Evolutionary conservation across 805 yeast genomes (phyloP).

Genomic region (Ogataea parapolymorpha): DNA sequence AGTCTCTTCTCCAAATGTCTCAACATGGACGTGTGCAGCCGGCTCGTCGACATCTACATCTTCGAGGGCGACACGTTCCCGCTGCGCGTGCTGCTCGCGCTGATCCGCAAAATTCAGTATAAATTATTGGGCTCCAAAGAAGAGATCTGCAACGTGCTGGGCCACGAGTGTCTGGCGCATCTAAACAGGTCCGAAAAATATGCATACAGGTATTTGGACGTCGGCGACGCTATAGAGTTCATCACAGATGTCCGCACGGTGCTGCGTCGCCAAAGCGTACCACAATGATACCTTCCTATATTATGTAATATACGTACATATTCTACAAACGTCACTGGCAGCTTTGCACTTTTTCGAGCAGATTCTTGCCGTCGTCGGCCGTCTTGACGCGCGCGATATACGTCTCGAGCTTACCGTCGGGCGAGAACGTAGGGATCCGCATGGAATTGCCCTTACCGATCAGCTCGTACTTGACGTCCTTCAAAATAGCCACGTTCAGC

Average conservation of each 20-base stretch:
- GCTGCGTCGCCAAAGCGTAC: conserved; percentile 26
- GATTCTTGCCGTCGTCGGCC: conserved; percentile 58
- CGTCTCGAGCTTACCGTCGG: conserved; percentile 57
- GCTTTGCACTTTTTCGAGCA: conserved; percentile 34
- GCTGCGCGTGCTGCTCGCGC: conserved; percentile 50
- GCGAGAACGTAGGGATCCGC: conserved; percentile 59
- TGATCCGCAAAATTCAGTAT: conserved; percentile 46
- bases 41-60: conserved; percentile 54
- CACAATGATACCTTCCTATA: conserved; percentile 3
- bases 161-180: conserved; percentile 30
- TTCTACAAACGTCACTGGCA: conserved; percentile 20
- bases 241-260: conserved; percentile 39
- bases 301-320: conserved; percentile 3
- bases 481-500: conserved; percentile 60
- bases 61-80: conserved; percentile 61
- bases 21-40: conserved; percentile 43
- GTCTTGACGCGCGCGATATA: conserved; percentile 77
- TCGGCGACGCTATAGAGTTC: conserved; percentile 51
- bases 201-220: conserved; percentile 39
- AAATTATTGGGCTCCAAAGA: conserved; percentile 48
- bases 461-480: conserved; percentile 55
- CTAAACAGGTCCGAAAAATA: conserved; percentile 22
- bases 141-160: conserved; percentile 44
- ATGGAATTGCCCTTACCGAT: conserved; percentile 66
- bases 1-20: conserved; percentile 45